A percentile compares a stretch with the other conserved stretches of the same genome.
These are phyloP conservation scores for Yamadazyma triangularis DNA, from an alignment of 1,139 yeast species.

Conservation along the genomic window DNA sequence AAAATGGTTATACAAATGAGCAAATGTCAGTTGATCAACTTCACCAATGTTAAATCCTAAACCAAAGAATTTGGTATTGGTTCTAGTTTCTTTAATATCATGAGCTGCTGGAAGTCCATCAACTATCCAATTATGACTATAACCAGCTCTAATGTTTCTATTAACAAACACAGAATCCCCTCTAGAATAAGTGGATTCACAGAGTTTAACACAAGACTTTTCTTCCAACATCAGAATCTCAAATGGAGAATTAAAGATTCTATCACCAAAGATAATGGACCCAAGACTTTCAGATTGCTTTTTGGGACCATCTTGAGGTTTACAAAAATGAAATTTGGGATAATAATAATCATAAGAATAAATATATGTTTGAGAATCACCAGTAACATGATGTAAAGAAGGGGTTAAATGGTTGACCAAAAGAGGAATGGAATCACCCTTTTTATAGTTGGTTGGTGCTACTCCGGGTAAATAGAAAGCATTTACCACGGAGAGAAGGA, in stretches of 20 bases:
- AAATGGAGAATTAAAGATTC: constrained; percentile 91
- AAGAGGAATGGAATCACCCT: constrained; percentile 69
- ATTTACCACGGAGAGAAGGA: too few relatives aligned
- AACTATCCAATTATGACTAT: constrained; percentile 85
- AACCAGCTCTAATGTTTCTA: constrained; percentile 75
- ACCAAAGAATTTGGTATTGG: constrained; percentile 62
- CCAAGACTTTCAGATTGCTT: constrained; percentile 91
- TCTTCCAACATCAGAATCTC: constrained; percentile 73
- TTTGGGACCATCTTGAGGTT: constrained; percentile 62
- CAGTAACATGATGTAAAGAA: constrained; percentile 47
- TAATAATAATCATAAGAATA: constrained; percentile 85
- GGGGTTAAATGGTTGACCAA: constrained; percentile 90
- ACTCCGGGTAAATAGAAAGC: constrained; percentile 95
- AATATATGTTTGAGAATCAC: constrained; percentile 48
- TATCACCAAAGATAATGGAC: constrained; percentile 88
- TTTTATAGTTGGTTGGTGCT: constrained; percentile 82
- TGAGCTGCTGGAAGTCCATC: constrained; percentile 95
- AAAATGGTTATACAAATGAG: constrained; percentile 75
- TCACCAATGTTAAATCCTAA: constrained; percentile 79
- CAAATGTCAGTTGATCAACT: constrained; percentile 42
- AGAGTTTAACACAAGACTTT: constrained; percentile 59
- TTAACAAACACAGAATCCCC: constrained; percentile 72
- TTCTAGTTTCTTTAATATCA: constrained; percentile 49
- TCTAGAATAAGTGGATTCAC: constrained; percentile 55
- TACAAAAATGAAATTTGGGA: constrained; percentile 78